Percentiles rank a stretch among this genome's conserved stretches.
Evolutionary conservation across 106 monocot species (phyloP).

Genomic region (Chionographis japonica): DNA sequence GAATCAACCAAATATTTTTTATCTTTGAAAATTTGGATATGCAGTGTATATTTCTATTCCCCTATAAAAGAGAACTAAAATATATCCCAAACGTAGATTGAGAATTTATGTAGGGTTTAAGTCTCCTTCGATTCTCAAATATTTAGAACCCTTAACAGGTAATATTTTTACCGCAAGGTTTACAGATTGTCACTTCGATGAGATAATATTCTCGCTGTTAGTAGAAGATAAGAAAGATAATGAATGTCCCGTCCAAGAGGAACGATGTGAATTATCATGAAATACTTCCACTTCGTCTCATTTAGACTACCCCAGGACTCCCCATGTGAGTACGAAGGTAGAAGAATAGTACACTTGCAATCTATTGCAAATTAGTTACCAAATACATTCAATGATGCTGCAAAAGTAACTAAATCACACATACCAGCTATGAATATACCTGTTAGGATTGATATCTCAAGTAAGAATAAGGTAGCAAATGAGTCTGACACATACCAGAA

Average conservation of each 20-base stretch:
- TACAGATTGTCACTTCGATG: neutral
- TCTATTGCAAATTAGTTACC: neutral
- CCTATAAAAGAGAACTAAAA: too few relatives aligned
- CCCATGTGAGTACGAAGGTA: neutral
- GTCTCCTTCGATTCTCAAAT: constrained; percentile 1
- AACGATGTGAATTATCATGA: neutral
- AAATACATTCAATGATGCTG: neutral
- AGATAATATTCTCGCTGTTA: neutral
- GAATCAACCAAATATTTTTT: too few relatives aligned
- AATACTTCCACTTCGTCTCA: neutral
- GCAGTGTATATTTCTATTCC: too few relatives aligned
- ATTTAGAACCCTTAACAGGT: neutral
- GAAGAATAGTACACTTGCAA: neutral
- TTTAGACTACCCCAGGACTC: neutral
- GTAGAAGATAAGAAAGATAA: neutral
- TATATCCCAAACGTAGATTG: neutral
- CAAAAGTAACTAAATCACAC: neutral
- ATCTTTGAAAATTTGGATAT: too few relatives aligned
- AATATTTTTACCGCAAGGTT: neutral
- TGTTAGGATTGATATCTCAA: neutral
- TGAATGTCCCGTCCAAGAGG: neutral
- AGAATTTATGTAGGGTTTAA: neutral
- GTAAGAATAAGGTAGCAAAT: neutral
- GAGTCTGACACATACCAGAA: neutral
- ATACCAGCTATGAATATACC: constrained; percentile 1